A percentile compares a stretch with the other conserved stretches of the same genome.
Conservation (phyloP, 2,329 filamentous ascomycete species). For the Aureobasidium sp. region DNA sequence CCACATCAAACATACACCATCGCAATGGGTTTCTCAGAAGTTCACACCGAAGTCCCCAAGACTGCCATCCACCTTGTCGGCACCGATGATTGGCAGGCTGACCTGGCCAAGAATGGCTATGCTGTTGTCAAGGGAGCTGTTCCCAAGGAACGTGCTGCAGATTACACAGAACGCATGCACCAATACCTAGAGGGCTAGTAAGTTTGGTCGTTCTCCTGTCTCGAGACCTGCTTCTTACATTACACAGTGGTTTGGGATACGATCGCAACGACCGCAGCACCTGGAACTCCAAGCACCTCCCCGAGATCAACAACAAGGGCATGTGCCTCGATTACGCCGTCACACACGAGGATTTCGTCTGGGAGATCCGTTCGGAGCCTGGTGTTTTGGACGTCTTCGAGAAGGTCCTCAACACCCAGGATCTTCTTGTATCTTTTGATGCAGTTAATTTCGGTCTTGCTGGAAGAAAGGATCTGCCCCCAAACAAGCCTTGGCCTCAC, state of each 20-base stretch:
- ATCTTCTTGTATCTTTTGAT: slow-evolving; percentile 44
- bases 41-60: slow-evolving; percentile 19
- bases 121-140: slow-evolving; percentile 54
- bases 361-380: slow-evolving; percentile 44
- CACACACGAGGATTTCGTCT: slow-evolving; percentile 46
- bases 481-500: slow-evolving; percentile 42
- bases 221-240: background rate
- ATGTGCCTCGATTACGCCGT: slow-evolving; percentile 37
- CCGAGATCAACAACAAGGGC: slow-evolving; percentile 38
- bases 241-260: slow-evolving; percentile 24
- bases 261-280: slow-evolving; percentile 36
- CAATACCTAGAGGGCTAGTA: slow-evolving; percentile 37
- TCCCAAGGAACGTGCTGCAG: slow-evolving; percentile 44
- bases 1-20: background rate
- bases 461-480: slow-evolving; percentile 30
- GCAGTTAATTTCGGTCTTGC: slow-evolving; percentile 45
- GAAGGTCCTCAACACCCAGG: slow-evolving; percentile 40
- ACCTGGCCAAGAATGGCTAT: slow-evolving; percentile 42
- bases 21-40: slow-evolving; percentile 18
- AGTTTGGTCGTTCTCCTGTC: background rate
- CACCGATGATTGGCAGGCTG: slow-evolving; percentile 9
- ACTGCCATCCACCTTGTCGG: slow-evolving; percentile 16
- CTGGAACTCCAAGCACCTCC: slow-evolving; percentile 42
- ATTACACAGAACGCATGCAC: slow-evolving; percentile 36
- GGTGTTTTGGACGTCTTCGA: slow-evolving; percentile 41